Base-by-base conservation (phyloP, 208 protist species). In the Crithidia thermophila region DNA sequence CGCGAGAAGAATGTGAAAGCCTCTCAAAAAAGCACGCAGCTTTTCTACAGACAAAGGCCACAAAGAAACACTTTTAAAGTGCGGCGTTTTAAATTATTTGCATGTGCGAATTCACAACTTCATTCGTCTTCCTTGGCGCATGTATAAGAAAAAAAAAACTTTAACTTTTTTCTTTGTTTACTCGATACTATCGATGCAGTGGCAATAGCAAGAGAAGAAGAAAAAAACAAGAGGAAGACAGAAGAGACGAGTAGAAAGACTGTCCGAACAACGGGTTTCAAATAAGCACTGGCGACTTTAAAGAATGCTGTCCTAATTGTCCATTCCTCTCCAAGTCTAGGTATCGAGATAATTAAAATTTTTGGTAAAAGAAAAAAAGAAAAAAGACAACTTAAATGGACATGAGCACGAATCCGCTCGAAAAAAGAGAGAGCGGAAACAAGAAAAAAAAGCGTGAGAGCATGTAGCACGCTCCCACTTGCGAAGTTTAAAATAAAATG, bases 81-180 rank as follows among this genome's bases (percentile, higher is more conserved):
- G n/a, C n/a, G n/a, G n/a, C n/a, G n/a, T n/a, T n/a, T n/a, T n/a
- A n/a, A n/a, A n/a, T n/a, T n/a, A n/a, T n/a, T n/a, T n/a, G n/a
- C n/a, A 43, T 43, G 13, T 43, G 39, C 10, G 39, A 43, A 16
- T 16, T 43, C 39, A 43, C 39, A 16, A 43, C 39, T 43, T 43
- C 39, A 16, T 43, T 16, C 39, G 13, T 43, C 39, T 16, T 10
- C 39, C 39, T 43, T 16, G 13, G 13, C 39, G 10, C 39, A 10
- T 16, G 13, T 16, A 18, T 16, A 43, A 37, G 37, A 57, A 20
- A 57, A 59, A 59, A 45, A 59, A 59, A 45, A 68, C 6, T 57
- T 39, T 18, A 9, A 8, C 21, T 11, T 20, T 45, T 13, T n/a
- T 7, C 5, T 25, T 16, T 2, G 27, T 16, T 8, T 33, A 59